phyloP scores from a whole-genome alignment of 768 basidiomycete genomes.

The Leucosporidium yakuticum region DNA sequence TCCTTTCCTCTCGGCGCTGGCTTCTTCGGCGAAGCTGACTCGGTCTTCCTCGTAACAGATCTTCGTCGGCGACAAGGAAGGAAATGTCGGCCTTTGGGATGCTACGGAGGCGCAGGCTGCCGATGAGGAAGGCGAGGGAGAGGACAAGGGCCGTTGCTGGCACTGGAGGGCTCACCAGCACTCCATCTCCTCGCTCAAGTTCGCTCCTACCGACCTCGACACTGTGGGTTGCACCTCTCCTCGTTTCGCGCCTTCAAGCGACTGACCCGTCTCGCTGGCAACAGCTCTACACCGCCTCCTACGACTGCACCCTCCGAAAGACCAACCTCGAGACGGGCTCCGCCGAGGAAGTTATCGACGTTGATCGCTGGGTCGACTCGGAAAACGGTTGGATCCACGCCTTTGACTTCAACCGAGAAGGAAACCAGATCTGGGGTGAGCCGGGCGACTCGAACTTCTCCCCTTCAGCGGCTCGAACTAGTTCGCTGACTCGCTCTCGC shows the following conservation, averaged over 20 bases:
- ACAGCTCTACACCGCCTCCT: constrained; percentile 45
- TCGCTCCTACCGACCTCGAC: constrained; percentile 42
- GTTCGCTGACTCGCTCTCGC: neutral
- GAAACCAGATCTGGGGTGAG: constrained; percentile 40
- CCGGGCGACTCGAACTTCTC: neutral
- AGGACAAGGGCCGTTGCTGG: constrained; percentile 26
- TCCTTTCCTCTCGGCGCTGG: no score
- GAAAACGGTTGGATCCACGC: constrained; percentile 43
- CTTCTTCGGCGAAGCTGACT: no score
- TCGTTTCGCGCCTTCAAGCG: neutral
- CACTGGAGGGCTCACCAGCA: constrained; percentile 43
- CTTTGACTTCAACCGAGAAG: constrained; percentile 44
- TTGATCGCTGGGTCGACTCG: constrained; percentile 37
- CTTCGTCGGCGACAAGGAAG: constrained; percentile 29
- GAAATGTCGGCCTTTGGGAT: constrained; percentile 42
- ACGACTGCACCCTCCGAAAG: constrained; percentile 46
- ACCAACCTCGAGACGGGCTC: constrained; percentile 42
- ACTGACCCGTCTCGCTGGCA: no score
- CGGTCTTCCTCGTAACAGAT: no score
- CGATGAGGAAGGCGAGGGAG: constrained; percentile 26
- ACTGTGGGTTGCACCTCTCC: constrained; percentile 37
- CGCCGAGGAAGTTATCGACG: constrained; percentile 44
- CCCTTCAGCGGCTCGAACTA: no score
- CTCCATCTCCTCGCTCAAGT: constrained; percentile 43
- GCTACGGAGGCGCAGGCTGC: constrained; percentile 36